Conservation (phyloP, 768 basidiomycete species). For the Cystobasidium tubakii region DNA sequence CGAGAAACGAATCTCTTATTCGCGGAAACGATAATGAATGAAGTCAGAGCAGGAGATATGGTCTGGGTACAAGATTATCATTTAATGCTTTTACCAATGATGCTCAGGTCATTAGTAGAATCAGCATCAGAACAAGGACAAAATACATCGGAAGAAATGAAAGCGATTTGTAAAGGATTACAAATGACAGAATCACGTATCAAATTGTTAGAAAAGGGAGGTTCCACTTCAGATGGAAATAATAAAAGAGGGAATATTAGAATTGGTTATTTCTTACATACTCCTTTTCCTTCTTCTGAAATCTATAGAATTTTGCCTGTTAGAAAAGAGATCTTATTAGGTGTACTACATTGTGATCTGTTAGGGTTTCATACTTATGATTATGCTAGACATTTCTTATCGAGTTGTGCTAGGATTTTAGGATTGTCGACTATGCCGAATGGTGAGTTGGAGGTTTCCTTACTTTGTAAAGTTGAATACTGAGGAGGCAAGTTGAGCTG, state of each 20-base stretch:
- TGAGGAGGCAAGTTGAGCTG: no score
- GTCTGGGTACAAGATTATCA: slow-evolving; percentile 80
- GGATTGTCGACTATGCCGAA: slow-evolving; percentile 95
- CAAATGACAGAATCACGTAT: slow-evolving; percentile 2
- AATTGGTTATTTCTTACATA: slow-evolving; percentile 98
- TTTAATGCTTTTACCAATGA: slow-evolving; percentile 40
- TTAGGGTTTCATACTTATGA: slow-evolving; percentile 99
- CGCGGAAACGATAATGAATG: slow-evolving; percentile 75
- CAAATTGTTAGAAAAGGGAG: neutral
- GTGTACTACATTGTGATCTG: slow-evolving; percentile 88
- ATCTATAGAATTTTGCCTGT: slow-evolving; percentile 95
- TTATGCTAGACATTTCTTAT: slow-evolving; percentile 98
- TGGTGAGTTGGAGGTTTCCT: slow-evolving; percentile 47
- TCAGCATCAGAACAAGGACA: neutral
- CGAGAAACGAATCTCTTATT: slow-evolving; percentile 93
- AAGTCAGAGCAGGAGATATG: slow-evolving; percentile 79
- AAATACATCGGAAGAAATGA: neutral
- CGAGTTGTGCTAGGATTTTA: slow-evolving; percentile 93
- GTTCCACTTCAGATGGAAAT: neutral
- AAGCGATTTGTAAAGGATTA: slow-evolving; percentile 11
- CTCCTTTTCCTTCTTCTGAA: slow-evolving; percentile 94
- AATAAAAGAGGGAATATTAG: slow-evolving; percentile 56
- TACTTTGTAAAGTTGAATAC: no score
- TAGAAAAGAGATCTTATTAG: slow-evolving; percentile 92
- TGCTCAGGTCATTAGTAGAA: slow-evolving; percentile 37